These are phyloP conservation scores for Isochrysis galbana DNA, from an alignment of 78 protist genomes.

Conservation along the genomic window DNA sequence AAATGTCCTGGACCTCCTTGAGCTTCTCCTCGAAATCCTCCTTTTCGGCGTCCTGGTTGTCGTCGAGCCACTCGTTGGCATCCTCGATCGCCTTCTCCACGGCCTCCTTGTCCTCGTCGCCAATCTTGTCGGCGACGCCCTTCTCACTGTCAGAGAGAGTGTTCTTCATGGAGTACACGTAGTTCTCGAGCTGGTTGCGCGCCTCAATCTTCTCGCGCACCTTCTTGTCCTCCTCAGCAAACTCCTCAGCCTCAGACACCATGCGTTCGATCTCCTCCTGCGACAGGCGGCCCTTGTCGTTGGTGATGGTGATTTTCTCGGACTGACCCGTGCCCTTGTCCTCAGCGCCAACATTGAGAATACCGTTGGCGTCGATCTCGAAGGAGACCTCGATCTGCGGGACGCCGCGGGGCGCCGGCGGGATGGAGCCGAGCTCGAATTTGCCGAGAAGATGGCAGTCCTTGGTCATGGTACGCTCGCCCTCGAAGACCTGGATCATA, in stretches of 20 bases:
- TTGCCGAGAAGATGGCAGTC: conserved; percentile 91
- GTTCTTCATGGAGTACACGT: conserved; percentile 72
- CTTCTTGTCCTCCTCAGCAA: conserved; percentile 85
- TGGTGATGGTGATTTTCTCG: conserved; percentile 89
- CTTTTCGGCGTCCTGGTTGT: conserved; percentile 77
- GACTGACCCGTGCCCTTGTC: conserved; percentile 89
- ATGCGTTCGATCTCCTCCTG: conserved; percentile 92
- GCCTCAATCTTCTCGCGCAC: conserved; percentile 77
- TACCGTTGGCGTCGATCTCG: conserved; percentile 91
- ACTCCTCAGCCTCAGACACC: conserved; percentile 88
- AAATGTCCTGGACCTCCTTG: conserved; percentile 82
- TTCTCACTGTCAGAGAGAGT: conserved; percentile 75
- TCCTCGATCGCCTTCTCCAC: conserved; percentile 64
- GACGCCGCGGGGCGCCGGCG: conserved; percentile 80
- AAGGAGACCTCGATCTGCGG: conserved; percentile 88
- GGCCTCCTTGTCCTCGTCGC: conserved; percentile 87
- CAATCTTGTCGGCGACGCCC: conserved; percentile 85
- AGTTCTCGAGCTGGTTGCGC: conserved; percentile 78
- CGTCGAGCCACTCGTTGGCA: conserved; percentile 90
- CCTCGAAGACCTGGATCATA: conserved; percentile 94
- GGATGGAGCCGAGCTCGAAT: conserved; percentile 85
- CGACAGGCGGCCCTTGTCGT: conserved; percentile 90
- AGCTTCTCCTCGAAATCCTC: conserved; percentile 93
- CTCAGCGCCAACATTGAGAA: conserved; percentile 89
- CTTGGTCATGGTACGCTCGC: conserved; percentile 94